Percentiles rank a stretch among this genome's conserved stretches.
Conservation (phyloP, 1,284 basidiomycete genomes). For the Leucoagaricus sp. region DNA sequence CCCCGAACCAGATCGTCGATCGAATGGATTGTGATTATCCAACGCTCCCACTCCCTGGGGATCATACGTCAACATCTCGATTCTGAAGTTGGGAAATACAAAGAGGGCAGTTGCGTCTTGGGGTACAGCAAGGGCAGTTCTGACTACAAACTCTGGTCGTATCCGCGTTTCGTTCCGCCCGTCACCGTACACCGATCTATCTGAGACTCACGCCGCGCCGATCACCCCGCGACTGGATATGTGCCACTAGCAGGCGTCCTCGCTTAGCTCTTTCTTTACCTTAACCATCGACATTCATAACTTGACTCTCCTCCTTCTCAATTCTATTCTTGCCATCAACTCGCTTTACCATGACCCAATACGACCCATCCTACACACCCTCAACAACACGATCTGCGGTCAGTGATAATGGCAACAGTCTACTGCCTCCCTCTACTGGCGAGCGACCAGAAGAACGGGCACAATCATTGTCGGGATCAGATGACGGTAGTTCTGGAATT, state of each 20-base stretch:
- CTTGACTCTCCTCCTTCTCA: conserved; percentile 11
- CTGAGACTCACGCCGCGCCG: conserved; percentile 42
- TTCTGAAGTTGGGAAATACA: conserved; percentile 37
- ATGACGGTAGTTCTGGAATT: conserved; percentile 46
- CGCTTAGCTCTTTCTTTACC: conserved; percentile 19
- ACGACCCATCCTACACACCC: conserved; percentile 12
- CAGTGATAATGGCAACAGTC: conserved; percentile 2
- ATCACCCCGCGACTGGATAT: conserved; percentile 36
- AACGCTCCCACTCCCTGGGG: conserved; percentile 34
- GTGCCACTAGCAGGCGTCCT: conserved; percentile 26
- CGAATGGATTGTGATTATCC: conserved; percentile 36
- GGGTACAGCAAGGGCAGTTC: conserved; percentile 34
- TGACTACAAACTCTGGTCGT: conserved; percentile 35
- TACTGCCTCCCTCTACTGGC: conserved; percentile 1
- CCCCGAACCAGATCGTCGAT: conserved; percentile 43
- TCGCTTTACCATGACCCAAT: conserved; percentile 16
- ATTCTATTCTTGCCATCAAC: conserved; percentile 14
- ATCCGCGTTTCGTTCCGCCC: conserved; percentile 44
- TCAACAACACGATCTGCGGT: conserved; percentile 7
- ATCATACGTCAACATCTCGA: conserved; percentile 42
- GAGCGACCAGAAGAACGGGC: conserved; percentile 38
- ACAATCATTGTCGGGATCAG: conserved; percentile 48
- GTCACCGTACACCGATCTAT: conserved; percentile 35
- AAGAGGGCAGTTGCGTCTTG: conserved; percentile 35
- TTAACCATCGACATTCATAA: conserved; percentile 20